A percentile compares a stretch with the other conserved stretches of the same genome.
Evolutionary conservation across 2,329 filamentous ascomycete species (phyloP).

Genomic region (Daldinia sp.): DNA sequence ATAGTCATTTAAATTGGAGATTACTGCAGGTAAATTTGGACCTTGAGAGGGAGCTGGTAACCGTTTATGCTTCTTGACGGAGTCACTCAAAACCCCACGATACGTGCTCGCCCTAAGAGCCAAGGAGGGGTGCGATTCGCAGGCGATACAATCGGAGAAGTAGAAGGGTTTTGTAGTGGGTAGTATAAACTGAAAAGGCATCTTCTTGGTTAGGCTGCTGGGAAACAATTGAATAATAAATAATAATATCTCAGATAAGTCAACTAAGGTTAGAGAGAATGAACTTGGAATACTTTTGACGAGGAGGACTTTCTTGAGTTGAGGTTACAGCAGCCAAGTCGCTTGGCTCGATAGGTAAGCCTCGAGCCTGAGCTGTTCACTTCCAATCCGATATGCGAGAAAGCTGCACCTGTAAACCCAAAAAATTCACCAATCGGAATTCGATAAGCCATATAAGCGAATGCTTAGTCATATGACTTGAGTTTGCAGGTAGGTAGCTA

Average conservation of each 20-base stretch:
- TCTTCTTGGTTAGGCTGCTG: slow-evolving; percentile 49
- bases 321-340: slow-evolving; percentile 16
- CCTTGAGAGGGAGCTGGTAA: slow-evolving; percentile 76
- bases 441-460: neutral
- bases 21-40: slow-evolving; percentile 73
- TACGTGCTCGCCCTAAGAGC: slow-evolving; percentile 83
- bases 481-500: no score
- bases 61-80: slow-evolving; percentile 88
- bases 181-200: slow-evolving; percentile 90
- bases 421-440: neutral
- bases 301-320: neutral
- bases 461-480: no score
- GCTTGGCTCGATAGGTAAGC: slow-evolving; percentile 11
- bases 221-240: neutral
- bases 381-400: no score
- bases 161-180: slow-evolving; percentile 90
- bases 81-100: slow-evolving; percentile 82
- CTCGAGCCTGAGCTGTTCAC: neutral
- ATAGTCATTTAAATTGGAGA: slow-evolving; percentile 77
- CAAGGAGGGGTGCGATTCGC: slow-evolving; percentile 87
- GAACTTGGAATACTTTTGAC: neutral
- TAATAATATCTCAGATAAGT: neutral
- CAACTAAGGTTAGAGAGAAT: neutral
- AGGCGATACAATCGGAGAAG: slow-evolving; percentile 79
- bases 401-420: neutral